A percentile compares a stretch with the other conserved stretches of the same genome.
Evolutionary conservation across 345 rosid species (phyloP).

Genomic region (Camelina sativa): DNA sequence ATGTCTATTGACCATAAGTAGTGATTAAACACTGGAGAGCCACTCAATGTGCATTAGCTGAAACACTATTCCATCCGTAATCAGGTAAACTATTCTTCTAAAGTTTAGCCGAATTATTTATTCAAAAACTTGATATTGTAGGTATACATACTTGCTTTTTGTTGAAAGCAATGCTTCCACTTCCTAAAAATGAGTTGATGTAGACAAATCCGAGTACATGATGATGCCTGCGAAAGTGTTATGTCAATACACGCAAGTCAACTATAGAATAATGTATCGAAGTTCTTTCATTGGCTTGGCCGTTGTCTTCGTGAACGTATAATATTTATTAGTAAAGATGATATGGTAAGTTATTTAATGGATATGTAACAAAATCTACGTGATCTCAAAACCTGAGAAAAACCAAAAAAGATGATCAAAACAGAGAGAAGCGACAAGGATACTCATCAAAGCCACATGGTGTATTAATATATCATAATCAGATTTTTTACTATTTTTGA

Average conservation of each 20-base stretch:
- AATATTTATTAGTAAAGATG: background rate
- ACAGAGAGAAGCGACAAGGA: conserved; percentile 12
- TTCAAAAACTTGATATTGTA: background rate
- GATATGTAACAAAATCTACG: background rate
- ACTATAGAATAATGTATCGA: background rate
- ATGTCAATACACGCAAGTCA: background rate
- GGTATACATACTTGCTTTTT: background rate
- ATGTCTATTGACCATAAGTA: conserved; percentile 23
- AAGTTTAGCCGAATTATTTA: background rate
- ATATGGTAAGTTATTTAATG: background rate
- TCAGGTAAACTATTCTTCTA: conserved; percentile 6
- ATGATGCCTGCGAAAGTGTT: background rate
- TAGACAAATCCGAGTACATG: background rate
- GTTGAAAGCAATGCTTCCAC: background rate
- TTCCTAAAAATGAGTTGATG: conserved; percentile 5
- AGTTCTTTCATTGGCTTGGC: background rate
- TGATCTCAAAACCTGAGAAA: background rate
- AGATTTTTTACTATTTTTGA: background rate
- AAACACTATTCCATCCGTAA: conserved; percentile 10
- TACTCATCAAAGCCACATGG: conserved; percentile 1
- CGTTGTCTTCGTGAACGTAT: background rate
- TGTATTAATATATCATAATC: background rate
- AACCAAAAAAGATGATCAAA: background rate
- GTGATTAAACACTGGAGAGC: conserved; percentile 17
- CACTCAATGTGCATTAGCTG: conserved; percentile 23